These are phyloP conservation scores for Aspergillus flavus DNA, from an alignment of 2,329 filamentous ascomycete species.

Conservation along the genomic window DNA sequence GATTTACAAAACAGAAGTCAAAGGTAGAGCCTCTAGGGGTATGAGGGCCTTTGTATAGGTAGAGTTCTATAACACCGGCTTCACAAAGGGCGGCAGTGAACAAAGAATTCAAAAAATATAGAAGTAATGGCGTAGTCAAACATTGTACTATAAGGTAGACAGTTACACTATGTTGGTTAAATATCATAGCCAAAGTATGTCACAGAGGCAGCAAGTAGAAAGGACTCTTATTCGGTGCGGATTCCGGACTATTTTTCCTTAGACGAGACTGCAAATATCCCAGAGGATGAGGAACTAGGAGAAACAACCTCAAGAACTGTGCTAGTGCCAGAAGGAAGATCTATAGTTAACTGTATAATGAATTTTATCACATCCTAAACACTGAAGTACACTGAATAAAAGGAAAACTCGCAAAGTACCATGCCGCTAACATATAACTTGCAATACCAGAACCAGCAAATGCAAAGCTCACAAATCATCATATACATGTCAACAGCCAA, in stretches of 20 bases:
- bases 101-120: no score
- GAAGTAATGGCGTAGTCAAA: not conserved
- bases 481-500: not conserved
- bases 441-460: not conserved
- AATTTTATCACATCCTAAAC: no score
- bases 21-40: no score
- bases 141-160: accelerated
- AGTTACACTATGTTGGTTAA: not conserved
- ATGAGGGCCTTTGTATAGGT: no score
- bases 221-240: accelerated
- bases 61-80: accelerated
- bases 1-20: accelerated
- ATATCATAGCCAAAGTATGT: not conserved
- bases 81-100: no score
- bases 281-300: not conserved
- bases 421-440: not conserved
- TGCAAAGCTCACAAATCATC: not conserved
- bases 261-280: not conserved
- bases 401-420: not conserved
- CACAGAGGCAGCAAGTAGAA: no score
- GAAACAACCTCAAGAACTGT: no score
- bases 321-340: no score
- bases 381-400: not conserved
- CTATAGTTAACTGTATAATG: no score
- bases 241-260: accelerated